Conservation (phyloP, 176 grass and related monocot genomes). For the Oryza punctata region DNA sequence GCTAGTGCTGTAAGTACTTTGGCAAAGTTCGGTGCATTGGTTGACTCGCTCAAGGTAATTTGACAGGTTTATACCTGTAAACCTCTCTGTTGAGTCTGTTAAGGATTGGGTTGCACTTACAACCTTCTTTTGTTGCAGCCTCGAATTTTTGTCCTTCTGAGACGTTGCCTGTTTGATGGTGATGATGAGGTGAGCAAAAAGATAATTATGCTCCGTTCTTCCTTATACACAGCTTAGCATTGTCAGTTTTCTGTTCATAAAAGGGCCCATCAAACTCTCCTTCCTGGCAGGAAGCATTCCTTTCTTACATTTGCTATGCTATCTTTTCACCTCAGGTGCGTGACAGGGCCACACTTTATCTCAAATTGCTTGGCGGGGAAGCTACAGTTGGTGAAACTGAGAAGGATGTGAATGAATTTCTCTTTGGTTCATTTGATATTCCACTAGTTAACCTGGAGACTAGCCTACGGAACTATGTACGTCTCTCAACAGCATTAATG, state of each 20-base stretch:
- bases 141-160: conserved; percentile 95
- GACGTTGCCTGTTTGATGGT: conserved; percentile 94
- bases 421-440: conserved; percentile 94
- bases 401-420: conserved; percentile 83
- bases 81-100: background rate
- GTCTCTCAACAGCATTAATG: conserved; percentile 22
- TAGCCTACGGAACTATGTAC: conserved; percentile 83
- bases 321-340: conserved; percentile 61
- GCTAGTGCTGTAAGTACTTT: conserved; percentile 95
- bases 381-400: conserved; percentile 68
- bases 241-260: background rate
- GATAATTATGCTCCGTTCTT: background rate
- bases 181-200: conserved; percentile 87
- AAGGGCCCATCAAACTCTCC: background rate
- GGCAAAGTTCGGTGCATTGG: conserved; percentile 91
- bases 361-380: conserved; percentile 74
- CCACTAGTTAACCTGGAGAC: conserved; percentile 93
- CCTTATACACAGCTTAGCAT: conserved; percentile 29
- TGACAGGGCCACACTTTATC: conserved; percentile 89
- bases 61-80: background rate
- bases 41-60: conserved; percentile 92
- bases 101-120: background rate
- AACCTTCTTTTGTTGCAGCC: conserved; percentile 66
- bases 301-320: conserved; percentile 19
- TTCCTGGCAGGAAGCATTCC: background rate